Evolutionary conservation across 345 rosid genomes (phyloP).

Genomic region (Lepidium africanum): DNA sequence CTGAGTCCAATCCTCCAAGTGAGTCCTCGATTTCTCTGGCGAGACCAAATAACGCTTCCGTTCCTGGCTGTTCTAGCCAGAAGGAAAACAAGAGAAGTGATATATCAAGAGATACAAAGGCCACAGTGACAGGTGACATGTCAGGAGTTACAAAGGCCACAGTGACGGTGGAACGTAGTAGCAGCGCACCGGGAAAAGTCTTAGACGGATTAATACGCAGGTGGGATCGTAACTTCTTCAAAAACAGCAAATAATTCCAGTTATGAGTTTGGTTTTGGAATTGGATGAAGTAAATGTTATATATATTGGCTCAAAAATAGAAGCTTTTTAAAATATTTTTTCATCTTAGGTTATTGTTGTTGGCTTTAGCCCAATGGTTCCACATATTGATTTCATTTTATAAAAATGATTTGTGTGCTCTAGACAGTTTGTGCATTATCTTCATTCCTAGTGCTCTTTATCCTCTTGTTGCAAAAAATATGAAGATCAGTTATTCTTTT

Average conservation of each 20-base stretch:
- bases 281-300: constrained; percentile 8
- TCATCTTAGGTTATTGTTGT: constrained; percentile 2
- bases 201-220: constrained; percentile 80
- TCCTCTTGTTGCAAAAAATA: background rate
- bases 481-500: too few species aligned
- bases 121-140: constrained; percentile 29
- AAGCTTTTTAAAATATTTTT: background rate
- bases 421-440: background rate
- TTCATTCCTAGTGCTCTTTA: background rate
- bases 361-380: constrained; percentile 10
- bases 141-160: constrained; percentile 71
- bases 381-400: background rate
- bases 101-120: constrained; percentile 33
- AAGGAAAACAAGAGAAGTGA: constrained; percentile 38
- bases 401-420: constrained; percentile 1
- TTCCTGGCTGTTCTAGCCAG: constrained; percentile 26
- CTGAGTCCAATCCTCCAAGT: constrained; percentile 1
- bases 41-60: constrained; percentile 13
- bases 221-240: constrained; percentile 77
- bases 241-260: constrained; percentile 36
- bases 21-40: constrained; percentile 13
- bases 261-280: constrained; percentile 34
- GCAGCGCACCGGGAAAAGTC: constrained; percentile 51
- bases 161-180: constrained; percentile 55
- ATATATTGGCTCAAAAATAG: background rate